These are phyloP conservation scores for Pichia pseudocactophila DNA, from an alignment of 805 yeast species.

Conservation along the genomic window DNA sequence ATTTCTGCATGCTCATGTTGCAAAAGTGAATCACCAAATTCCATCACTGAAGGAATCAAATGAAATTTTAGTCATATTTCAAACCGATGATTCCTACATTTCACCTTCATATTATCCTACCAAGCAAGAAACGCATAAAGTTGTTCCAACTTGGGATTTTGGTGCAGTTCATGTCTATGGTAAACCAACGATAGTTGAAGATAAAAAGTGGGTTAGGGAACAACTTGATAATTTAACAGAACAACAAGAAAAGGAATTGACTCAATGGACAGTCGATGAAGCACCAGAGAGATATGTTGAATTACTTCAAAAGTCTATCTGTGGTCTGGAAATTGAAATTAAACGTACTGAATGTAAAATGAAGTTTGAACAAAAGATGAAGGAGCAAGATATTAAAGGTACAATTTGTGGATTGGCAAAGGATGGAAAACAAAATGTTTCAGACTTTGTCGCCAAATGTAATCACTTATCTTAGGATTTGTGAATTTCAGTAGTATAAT, in stretches of 20 bases:
- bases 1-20: conserved; percentile 44
- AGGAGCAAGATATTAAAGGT: conserved; percentile 39
- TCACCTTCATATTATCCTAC: conserved; percentile 52
- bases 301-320: conserved; percentile 39
- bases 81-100: conserved; percentile 42
- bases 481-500: too few relatives aligned
- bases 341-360: conserved; percentile 40
- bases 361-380: conserved; percentile 48
- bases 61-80: conserved; percentile 44
- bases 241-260: conserved; percentile 35
- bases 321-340: conserved; percentile 48
- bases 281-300: conserved; percentile 44
- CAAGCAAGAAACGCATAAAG: conserved; percentile 47
- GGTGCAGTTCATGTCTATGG: conserved; percentile 51
- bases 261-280: conserved; percentile 47
- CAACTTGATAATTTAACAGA: conserved; percentile 38
- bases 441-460: conserved; percentile 5
- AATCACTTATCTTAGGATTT: background rate
- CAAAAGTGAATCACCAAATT: conserved; percentile 43
- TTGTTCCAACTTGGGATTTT: conserved; percentile 67
- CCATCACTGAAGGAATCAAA: conserved; percentile 31
- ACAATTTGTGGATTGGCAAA: conserved; percentile 37
- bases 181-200: conserved; percentile 34
- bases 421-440: conserved; percentile 15
- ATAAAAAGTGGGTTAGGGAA: conserved; percentile 37